Percentiles rank a stretch among this genome's conserved stretches.
phyloP scores from a whole-genome alignment of 345 rosid genomes.

The rapeseed (Brassica napus) region Da-Ae NC_063436.1:16695001-16695500 shows the following conservation, averaged over 20 bases:
- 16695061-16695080: constrained; percentile 84
- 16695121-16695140: constrained; percentile 36
- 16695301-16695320: background rate
- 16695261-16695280: constrained; percentile 3
- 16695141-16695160: constrained; percentile 52
- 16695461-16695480: constrained; percentile 30
- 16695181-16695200: constrained; percentile 5
- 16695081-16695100: constrained; percentile 59
- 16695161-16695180: constrained; percentile 39
- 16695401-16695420: constrained; percentile 10
- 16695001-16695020: constrained; percentile 67
- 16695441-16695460: constrained; percentile 20
- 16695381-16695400: constrained; percentile 16
- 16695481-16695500: background rate
- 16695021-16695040: constrained; percentile 90
- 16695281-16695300: background rate
- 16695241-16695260: constrained; percentile 10
- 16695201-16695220: constrained; percentile 28
- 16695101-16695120: constrained; percentile 64
- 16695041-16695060: constrained; percentile 73
- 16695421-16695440: constrained; percentile 7
- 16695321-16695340: background rate
- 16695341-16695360: constrained; percentile 24
- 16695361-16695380: constrained; percentile 19
- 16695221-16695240: constrained; percentile 36